These are phyloP conservation scores for Komagataea norvegica DNA, from an alignment of 1,139 yeast species.

Conservation along the genomic window DNA sequence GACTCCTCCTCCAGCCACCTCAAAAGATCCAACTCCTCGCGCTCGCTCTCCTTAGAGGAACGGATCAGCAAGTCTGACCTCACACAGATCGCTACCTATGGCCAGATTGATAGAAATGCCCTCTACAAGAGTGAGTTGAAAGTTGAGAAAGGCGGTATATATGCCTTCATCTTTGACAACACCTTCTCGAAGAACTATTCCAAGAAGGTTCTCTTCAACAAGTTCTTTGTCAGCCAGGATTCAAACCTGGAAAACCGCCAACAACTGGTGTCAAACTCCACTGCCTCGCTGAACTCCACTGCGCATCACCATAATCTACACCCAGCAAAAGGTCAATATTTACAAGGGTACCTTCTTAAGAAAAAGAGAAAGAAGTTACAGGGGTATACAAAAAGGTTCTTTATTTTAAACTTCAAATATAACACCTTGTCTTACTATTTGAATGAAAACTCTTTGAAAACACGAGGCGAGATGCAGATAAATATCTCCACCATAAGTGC, in stretches of 20 bases:
- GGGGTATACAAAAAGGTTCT: conserved; percentile 82
- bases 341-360: conserved; percentile 75
- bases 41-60: conserved; percentile 34
- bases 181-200: conserved; percentile 83
- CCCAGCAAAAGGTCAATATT: conserved; percentile 52
- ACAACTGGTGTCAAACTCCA: conserved; percentile 10
- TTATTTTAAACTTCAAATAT: conserved; percentile 73
- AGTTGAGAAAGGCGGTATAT: conserved; percentile 48
- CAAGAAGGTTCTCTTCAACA: conserved; percentile 70
- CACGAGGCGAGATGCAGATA: conserved; percentile 91
- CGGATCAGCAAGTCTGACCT: conserved; percentile 36
- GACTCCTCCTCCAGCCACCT: too few species aligned
- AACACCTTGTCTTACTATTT: conserved; percentile 81
- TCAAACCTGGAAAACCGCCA: background rate
- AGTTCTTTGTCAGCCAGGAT: conserved; percentile 25
- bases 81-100: conserved; percentile 39
- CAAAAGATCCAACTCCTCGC: conserved; percentile 28
- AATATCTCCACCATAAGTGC: conserved; percentile 78
- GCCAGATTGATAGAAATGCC: conserved; percentile 48
- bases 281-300: conserved; percentile 23
- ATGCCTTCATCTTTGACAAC: conserved; percentile 89
- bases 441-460: conserved; percentile 60
- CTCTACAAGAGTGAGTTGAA: conserved; percentile 58
- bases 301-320: conserved; percentile 25
- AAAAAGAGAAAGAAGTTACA: conserved; percentile 78